phyloP scores from a whole-genome alignment of 139 green algal species.

The Eudorina sp. region DNA sequence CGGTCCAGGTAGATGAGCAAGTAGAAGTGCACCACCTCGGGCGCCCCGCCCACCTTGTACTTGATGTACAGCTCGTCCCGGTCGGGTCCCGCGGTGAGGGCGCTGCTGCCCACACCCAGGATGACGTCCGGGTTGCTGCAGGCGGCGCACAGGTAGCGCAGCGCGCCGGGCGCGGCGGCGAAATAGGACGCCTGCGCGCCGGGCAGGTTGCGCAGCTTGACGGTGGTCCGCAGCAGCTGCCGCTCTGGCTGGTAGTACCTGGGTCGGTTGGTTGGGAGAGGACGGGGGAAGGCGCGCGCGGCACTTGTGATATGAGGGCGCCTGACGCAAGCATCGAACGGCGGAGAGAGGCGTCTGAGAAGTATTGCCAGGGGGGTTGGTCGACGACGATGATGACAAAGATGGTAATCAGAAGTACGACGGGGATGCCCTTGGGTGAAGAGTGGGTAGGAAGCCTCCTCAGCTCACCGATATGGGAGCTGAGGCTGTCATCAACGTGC shows the following conservation, averaged over 20 bases:
- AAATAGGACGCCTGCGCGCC: slow-evolving; percentile 44
- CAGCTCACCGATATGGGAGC: too few species aligned
- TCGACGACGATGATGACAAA: too few species aligned
- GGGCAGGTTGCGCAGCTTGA: slow-evolving; percentile 51
- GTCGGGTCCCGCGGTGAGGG: slow-evolving; percentile 44
- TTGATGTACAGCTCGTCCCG: slow-evolving; percentile 66
- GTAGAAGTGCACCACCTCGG: slow-evolving; percentile 68
- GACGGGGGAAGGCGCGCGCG: not conserved
- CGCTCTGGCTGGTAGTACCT: slow-evolving; percentile 67
- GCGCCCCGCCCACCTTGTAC: slow-evolving; percentile 63
- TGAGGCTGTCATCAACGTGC: too few species aligned
- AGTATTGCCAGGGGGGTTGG: too few species aligned
- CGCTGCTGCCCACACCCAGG: slow-evolving; percentile 49
- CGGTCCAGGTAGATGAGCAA: slow-evolving; percentile 71
- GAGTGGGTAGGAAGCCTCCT: too few species aligned
- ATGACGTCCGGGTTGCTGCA: slow-evolving; percentile 62
- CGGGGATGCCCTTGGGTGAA: too few species aligned
- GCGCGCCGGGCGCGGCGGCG: slow-evolving; percentile 24
- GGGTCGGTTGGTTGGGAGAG: not conserved
- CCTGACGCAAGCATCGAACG: not conserved
- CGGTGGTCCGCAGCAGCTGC: slow-evolving; percentile 60
- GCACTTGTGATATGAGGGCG: not conserved
- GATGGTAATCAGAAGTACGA: too few species aligned
- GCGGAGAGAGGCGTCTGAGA: not conserved
- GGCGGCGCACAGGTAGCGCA: slow-evolving; percentile 48